A percentile compares a stretch with the other conserved stretches of the same genome.
These are phyloP conservation scores for Silene vulgaris DNA, from an alignment of 179 eudicot species.

Conservation along the genomic window DNA sequence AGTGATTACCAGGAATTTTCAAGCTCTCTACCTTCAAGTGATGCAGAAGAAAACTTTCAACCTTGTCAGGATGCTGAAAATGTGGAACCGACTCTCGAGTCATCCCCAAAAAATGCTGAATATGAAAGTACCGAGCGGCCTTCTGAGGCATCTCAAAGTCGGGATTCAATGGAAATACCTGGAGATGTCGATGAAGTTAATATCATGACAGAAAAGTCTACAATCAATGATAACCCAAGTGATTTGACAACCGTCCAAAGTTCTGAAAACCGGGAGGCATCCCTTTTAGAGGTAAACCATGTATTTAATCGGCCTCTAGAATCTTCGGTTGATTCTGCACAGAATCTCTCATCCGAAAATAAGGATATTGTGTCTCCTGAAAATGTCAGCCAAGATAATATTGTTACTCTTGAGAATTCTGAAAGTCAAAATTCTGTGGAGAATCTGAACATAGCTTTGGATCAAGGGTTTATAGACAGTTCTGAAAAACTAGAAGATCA, in stretches of 20 bases:
- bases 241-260: constrained; percentile 14
- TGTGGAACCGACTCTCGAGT: constrained; percentile 14
- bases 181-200: constrained; percentile 20
- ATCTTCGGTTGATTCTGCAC: neutral
- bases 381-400: constrained; percentile 13
- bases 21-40: constrained; percentile 13
- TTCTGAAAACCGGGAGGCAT: constrained; percentile 10
- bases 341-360: neutral
- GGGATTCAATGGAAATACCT: constrained; percentile 3
- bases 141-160: constrained; percentile 19
- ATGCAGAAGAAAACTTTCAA: constrained; percentile 1
- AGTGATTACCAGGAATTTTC: constrained; percentile 22
- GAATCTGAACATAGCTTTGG: constrained; percentile 7
- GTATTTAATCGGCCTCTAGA: neutral
- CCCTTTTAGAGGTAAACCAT: neutral
- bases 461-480: constrained; percentile 16
- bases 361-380: neutral
- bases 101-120: constrained; percentile 15
- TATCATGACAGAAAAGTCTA: constrained; percentile 20
- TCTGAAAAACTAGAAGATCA: constrained; percentile 9
- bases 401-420: constrained; percentile 2
- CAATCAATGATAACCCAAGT: constrained; percentile 20
- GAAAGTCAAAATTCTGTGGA: neutral
- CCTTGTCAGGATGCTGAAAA: constrained; percentile 17
- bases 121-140: constrained; percentile 17